Base-by-base conservation (phyloP, 1,139 yeast genomes). In the Candida tropicalis region DNA sequence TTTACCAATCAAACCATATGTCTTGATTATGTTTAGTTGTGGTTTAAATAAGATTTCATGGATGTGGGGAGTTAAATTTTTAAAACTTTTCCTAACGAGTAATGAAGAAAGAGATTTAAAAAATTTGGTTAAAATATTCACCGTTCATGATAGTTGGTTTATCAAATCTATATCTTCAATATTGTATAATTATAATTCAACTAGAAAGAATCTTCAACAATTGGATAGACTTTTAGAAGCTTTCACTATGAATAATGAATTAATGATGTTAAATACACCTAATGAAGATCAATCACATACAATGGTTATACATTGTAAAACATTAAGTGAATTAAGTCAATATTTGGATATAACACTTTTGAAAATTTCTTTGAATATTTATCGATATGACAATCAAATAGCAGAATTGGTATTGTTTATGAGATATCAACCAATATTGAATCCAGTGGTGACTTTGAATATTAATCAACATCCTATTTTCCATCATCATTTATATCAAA, bases 101-200 rank as follows among this genome's bases (percentile, higher is more conserved):
- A 54, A 57, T 31, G 38, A 49, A 13, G 53, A 76, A 42, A 76
- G 78, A 46, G 77, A 78, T 46, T 71, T 68, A 31, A 49, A 57
- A 29, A 63, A 78, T 43, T 65, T 90, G 41, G 69, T 70, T 42
- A 84, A 81, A 54, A 71, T 89, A 3, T 86, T 85, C 52, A 77
- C 91, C 32, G 96, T 93, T 4, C 98, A 93, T 62, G 97, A 91
- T 56, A 85, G 88, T 42, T 90, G 97, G 93, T 80, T 93, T 67
- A 79, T 89, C 13, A 81, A 90, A 54, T 85, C 96, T 0, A 76
- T 90, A 28, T 78, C 88, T 16, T 93, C 88, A 46, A 78, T 89
- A 41, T 67, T 88, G 47, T 73, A 82, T 46, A 87, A 85, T 54
- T 66, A 59, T 45, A 62, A 65, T 42, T 47, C 60, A 12, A 70